Percentiles rank a stretch among this genome's conserved stretches.
Evolutionary conservation across 2,329 filamentous ascomycete species (phyloP).

Genomic region (Gyromitra esculenta): DNA sequence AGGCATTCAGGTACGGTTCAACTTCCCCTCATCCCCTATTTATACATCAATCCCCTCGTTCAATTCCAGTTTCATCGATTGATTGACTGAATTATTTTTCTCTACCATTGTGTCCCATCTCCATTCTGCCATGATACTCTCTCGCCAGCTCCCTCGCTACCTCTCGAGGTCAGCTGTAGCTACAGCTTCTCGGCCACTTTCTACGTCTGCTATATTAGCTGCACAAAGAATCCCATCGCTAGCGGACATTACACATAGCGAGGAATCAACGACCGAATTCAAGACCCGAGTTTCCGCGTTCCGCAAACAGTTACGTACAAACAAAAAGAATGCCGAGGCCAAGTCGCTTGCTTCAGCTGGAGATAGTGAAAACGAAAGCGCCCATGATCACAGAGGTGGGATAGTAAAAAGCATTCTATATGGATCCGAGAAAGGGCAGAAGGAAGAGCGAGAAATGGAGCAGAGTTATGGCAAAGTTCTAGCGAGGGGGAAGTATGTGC

Average conservation of each 20-base stretch:
- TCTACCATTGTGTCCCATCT: conserved; percentile 3
- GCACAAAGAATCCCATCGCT: conserved; percentile 74
- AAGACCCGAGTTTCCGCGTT: conserved; percentile 85
- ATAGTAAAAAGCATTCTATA: conserved; percentile 87
- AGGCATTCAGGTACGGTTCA: conserved; percentile 40
- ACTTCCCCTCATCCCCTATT: conserved; percentile 33
- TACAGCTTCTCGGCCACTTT: conserved; percentile 39
- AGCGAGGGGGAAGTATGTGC: conserved; percentile 95
- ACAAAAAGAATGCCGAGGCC: conserved; percentile 39
- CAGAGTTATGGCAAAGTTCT: conserved; percentile 94
- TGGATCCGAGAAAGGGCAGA: conserved; percentile 92
- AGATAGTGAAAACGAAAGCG: conserved; percentile 65
- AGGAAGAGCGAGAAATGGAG: conserved; percentile 95
- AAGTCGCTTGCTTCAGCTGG: conserved; percentile 66
- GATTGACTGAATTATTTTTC: not conserved
- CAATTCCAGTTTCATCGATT: not conserved
- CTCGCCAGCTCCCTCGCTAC: conserved; percentile 42
- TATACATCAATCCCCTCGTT: conserved; percentile 16
- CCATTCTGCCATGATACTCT: conserved; percentile 38
- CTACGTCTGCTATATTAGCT: conserved; percentile 52
- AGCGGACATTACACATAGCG: conserved; percentile 75
- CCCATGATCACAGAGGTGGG: conserved; percentile 60
- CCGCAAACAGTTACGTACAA: conserved; percentile 78
- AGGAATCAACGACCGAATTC: conserved; percentile 77
- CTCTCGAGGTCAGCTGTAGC: conserved; percentile 13